Conservation (phyloP, 257 asterid genomes). For the Gynochthodes officinalis region DNA sequence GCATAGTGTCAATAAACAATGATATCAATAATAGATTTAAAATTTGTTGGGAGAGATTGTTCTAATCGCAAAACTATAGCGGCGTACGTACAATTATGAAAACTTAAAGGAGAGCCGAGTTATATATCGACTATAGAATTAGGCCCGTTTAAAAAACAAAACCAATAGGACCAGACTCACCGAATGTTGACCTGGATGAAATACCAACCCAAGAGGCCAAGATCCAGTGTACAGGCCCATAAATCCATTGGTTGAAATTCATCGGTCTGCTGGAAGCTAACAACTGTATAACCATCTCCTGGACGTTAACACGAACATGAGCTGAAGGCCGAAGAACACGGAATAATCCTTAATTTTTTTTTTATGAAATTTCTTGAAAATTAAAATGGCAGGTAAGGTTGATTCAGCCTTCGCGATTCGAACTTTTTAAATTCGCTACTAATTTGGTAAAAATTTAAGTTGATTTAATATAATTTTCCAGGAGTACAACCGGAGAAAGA, state of each 20-base stretch:
- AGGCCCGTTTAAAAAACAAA: too few relatives aligned
- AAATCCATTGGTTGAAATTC: conserved; percentile 2
- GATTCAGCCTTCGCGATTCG: not conserved
- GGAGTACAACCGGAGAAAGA: conserved; percentile 78
- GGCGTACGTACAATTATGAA: too few relatives aligned
- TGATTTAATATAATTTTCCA: conserved; percentile 13
- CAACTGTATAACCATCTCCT: not conserved
- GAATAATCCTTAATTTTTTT: not conserved
- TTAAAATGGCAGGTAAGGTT: conserved; percentile 28
- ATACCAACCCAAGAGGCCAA: not conserved
- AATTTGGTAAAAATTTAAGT: not conserved
- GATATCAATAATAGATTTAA: too few relatives aligned
- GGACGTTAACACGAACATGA: not conserved
- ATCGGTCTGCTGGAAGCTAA: not conserved
- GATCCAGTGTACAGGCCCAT: not conserved
- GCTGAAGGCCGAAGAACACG: not conserved
- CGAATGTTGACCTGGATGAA: not conserved
- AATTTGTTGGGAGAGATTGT: too few relatives aligned
- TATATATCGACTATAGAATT: too few relatives aligned
- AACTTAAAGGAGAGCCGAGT: too few relatives aligned
- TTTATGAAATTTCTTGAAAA: not conserved
- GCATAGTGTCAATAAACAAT: too few relatives aligned
- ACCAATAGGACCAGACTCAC: too few relatives aligned
- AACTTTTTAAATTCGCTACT: not conserved
- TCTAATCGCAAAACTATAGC: too few relatives aligned